Conservation (phyloP, 2,329 filamentous ascomycete species). For the Talaromyces sp. region DNA sequence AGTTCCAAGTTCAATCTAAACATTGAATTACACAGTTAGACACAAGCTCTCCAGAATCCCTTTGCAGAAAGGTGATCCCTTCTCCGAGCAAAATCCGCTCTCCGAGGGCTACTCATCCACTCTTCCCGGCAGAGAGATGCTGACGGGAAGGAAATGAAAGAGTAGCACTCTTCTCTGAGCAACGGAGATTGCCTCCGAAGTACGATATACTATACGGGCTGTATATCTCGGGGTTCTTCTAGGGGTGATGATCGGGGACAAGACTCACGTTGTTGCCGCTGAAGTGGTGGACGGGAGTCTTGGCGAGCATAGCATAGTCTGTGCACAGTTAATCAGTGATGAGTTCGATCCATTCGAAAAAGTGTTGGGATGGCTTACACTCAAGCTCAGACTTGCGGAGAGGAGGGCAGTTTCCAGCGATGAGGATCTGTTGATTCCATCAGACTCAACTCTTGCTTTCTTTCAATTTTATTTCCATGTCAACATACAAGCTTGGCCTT, state of each 20-base stretch:
- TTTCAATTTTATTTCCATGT: neutral
- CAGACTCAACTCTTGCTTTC: neutral
- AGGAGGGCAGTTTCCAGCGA: conserved; percentile 92
- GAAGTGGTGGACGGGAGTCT: conserved; percentile 97
- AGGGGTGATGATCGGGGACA: neutral
- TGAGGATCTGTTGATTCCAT: conserved; percentile 61
- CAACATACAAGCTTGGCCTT: conserved; percentile 77
- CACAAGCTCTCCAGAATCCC: conserved; percentile 20
- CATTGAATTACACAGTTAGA: conserved; percentile 49
- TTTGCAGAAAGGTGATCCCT: conserved; percentile 18
- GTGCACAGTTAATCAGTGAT: neutral
- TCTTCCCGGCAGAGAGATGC: too few relatives aligned
- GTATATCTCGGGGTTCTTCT: conserved; percentile 18
- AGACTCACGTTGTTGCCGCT: conserved; percentile 94
- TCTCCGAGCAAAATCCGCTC: conserved; percentile 21
- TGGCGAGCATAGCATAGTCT: conserved; percentile 55
- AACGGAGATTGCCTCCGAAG: conserved; percentile 22
- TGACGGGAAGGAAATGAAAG: neutral
- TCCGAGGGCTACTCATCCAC: conserved; percentile 17
- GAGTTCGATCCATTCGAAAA: neutral
- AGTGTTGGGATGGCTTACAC: conserved; percentile 49
- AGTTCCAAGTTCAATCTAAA: conserved; percentile 94
- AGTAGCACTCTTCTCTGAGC: conserved; percentile 20
- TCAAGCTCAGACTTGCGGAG: conserved; percentile 97
- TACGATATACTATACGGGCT: conserved; percentile 3